These are phyloP conservation scores for Mesembryanthemum crystallinum DNA, from an alignment of 148 eudicot species.

Conservation along the genomic window DNA sequence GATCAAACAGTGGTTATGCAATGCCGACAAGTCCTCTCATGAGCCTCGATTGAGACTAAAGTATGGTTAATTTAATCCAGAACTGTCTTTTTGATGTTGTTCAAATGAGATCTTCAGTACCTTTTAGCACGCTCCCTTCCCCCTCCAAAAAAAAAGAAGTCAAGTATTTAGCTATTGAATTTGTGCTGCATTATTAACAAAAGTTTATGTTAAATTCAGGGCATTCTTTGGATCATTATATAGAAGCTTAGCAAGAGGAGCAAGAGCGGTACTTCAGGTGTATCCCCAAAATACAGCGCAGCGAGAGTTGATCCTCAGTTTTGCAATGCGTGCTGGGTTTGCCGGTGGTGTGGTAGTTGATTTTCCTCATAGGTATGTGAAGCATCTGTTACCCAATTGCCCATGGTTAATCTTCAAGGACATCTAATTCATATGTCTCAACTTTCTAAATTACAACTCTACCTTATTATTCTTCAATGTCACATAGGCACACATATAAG, in stretches of 20 bases:
- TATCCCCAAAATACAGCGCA: conserved; percentile 89
- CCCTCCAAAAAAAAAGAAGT: background rate
- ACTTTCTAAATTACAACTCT: background rate
- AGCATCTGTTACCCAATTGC: background rate
- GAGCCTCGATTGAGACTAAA: conserved; percentile 89
- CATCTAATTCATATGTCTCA: background rate
- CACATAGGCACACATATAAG: too few species aligned
- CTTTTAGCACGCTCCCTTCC: background rate
- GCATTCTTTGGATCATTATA: conserved; percentile 91
- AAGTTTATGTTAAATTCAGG: conserved; percentile 38
- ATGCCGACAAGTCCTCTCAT: conserved; percentile 94
- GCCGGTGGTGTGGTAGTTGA: conserved; percentile 96
- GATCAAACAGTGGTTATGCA: conserved; percentile 83
- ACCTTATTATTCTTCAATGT: background rate
- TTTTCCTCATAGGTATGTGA: conserved; percentile 80
- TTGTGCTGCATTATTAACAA: background rate
- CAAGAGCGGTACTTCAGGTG: conserved; percentile 83
- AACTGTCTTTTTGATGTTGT: background rate
- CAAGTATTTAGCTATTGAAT: background rate
- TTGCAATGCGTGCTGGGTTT: conserved; percentile 96
- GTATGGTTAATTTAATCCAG: conserved; percentile 42
- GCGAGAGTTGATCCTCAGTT: conserved; percentile 69
- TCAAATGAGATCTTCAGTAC: too few species aligned
- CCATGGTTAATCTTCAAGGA: background rate
- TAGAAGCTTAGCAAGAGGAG: conserved; percentile 81